Conservation (phyloP, 768 basidiomycete genomes). For the Mycena rosella region DNA sequence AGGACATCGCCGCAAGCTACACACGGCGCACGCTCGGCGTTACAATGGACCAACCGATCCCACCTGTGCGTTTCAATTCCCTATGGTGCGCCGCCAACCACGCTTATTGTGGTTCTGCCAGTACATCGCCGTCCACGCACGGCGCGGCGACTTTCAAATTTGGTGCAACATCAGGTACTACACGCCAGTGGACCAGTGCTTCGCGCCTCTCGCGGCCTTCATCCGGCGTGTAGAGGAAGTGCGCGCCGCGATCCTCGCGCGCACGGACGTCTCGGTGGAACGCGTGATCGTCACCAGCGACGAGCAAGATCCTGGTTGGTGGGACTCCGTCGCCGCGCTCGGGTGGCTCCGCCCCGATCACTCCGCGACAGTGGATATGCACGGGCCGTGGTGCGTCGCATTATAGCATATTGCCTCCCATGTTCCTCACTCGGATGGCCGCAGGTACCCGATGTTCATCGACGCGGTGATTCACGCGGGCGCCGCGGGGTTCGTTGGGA, state of each 20-base stretch:
- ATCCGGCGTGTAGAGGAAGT: slow-evolving; percentile 48
- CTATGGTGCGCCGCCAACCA: not conserved
- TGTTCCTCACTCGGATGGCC: not conserved
- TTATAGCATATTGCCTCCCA: slow-evolving; percentile 39
- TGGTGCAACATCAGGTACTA: slow-evolving; percentile 43
- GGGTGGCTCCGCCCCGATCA: slow-evolving; percentile 53
- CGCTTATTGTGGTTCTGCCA: slow-evolving; percentile 9
- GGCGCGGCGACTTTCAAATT: slow-evolving; percentile 51
- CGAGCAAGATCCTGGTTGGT: slow-evolving; percentile 52
- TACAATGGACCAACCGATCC: slow-evolving; percentile 37
- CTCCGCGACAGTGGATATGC: slow-evolving; percentile 42
- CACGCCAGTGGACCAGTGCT: slow-evolving; percentile 41
- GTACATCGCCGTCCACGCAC: slow-evolving; percentile 54
- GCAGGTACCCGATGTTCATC: slow-evolving; percentile 61
- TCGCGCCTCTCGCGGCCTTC: slow-evolving; percentile 45
- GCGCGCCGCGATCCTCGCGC: slow-evolving; percentile 40
- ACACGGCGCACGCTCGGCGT: slow-evolving; percentile 41
- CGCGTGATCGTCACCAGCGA: slow-evolving; percentile 58
- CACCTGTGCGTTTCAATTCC: slow-evolving; percentile 29
- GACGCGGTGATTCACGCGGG: slow-evolving; percentile 61
- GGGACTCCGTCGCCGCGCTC: slow-evolving; percentile 41
- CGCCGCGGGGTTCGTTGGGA: slow-evolving; percentile 63
- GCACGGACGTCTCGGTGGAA: slow-evolving; percentile 39
- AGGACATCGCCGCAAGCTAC: slow-evolving; percentile 41
- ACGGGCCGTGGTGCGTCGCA: slow-evolving; percentile 46